These are phyloP conservation scores for Chimonanthus salicifolius DNA, from an alignment of 164 flowering plant species.

Conservation along the genomic window DNA sequence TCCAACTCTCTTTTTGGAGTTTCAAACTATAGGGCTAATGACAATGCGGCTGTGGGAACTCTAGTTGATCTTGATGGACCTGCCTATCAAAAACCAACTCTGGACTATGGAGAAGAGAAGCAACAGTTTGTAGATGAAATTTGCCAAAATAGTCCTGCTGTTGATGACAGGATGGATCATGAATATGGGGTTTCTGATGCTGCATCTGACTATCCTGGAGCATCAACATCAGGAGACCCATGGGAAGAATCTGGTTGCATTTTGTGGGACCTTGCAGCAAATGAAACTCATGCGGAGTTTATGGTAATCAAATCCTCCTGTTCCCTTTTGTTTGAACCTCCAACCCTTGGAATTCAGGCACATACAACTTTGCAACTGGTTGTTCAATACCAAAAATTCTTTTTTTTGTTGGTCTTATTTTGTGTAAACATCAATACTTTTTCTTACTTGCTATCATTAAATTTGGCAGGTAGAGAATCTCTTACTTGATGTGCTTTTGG, in stretches of 20 bases:
- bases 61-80: constrained; percentile 17
- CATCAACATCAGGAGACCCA: constrained; percentile 32
- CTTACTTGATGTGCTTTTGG: constrained; percentile 73
- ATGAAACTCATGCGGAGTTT: constrained; percentile 68
- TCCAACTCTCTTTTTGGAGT: background rate
- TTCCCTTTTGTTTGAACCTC: background rate
- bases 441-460: background rate
- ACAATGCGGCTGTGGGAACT: constrained; percentile 28
- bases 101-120: background rate
- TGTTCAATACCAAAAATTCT: background rate
- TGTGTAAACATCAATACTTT: background rate
- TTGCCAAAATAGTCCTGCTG: background rate
- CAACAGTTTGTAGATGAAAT: background rate
- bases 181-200: constrained; percentile 8
- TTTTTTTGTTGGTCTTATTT: background rate
- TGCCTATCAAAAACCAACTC: constrained; percentile 1
- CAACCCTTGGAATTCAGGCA: background rate
- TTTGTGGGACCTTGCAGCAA: constrained; percentile 94
- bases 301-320: constrained; percentile 49
- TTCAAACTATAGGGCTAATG: constrained; percentile 3
- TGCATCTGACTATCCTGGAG: constrained; percentile 9
- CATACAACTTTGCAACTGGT: background rate
- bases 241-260: constrained; percentile 96
- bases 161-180: background rate
- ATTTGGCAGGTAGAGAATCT: constrained; percentile 64